Percentiles rank a stretch among this genome's conserved stretches.
Evolutionary conservation across 768 basidiomycete species (phyloP).

Genomic region (Leucocoprinus sp.): DNA sequence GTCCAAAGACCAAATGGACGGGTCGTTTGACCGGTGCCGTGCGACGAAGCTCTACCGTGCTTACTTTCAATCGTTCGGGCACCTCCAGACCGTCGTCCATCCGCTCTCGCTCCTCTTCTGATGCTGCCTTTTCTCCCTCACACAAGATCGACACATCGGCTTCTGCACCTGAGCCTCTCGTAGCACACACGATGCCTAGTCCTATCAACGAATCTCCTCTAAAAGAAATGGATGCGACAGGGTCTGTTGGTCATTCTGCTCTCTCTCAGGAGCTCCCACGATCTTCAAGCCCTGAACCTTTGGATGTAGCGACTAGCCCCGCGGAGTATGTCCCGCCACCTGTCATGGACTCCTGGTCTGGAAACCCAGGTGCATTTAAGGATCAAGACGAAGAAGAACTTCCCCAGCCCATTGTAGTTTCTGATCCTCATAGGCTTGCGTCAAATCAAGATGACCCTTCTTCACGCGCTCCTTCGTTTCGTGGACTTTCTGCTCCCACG

Average conservation of each 20-base stretch:
- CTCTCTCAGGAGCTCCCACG: slow-evolving; percentile 25
- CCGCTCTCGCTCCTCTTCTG: slow-evolving; percentile 19
- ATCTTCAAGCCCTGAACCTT: slow-evolving; percentile 11
- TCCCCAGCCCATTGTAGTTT: slow-evolving; percentile 22
- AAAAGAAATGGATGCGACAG: slow-evolving; percentile 40
- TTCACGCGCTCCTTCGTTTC: slow-evolving; percentile 9
- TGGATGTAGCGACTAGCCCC: slow-evolving; percentile 18
- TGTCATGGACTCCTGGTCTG: slow-evolving; percentile 28
- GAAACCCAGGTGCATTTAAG: slow-evolving; percentile 44
- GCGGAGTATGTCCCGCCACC: slow-evolving; percentile 31
- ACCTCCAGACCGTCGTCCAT: slow-evolving; percentile 21
- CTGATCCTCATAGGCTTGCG: slow-evolving; percentile 17
- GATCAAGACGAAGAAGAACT: slow-evolving; percentile 39
- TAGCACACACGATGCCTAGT: slow-evolving; percentile 31
- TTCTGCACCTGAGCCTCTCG: slow-evolving; percentile 17
- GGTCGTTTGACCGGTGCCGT: slow-evolving; percentile 50
- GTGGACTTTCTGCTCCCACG: slow-evolving; percentile 1
- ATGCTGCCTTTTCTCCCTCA: slow-evolving; percentile 13
- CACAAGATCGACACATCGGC: slow-evolving; percentile 21
- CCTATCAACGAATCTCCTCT: slow-evolving; percentile 67
- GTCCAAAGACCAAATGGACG: slow-evolving; percentile 40
- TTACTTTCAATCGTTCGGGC: slow-evolving; percentile 31
- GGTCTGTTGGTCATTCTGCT: slow-evolving; percentile 34
- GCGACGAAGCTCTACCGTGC: slow-evolving; percentile 52
- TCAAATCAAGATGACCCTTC: slow-evolving; percentile 14